phyloP scores from a whole-genome alignment of 2,329 filamentous ascomycete genomes.

The Clarireedia sp. region DNA sequence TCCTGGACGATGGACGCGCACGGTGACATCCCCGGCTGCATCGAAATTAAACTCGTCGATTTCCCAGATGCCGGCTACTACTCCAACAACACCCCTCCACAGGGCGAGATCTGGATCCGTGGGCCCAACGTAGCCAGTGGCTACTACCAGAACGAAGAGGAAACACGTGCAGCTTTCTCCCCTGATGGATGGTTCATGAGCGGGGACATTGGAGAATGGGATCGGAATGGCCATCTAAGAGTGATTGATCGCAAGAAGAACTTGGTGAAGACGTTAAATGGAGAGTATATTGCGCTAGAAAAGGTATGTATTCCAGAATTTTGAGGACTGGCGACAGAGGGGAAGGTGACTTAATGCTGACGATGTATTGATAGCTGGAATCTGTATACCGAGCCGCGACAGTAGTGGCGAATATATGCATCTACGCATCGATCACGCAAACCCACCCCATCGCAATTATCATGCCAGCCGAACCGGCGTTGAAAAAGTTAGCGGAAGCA shows the following conservation, averaged over 20 bases:
- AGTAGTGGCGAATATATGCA: constrained; percentile 75
- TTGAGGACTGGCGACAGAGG: too few relatives aligned
- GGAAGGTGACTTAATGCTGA: background rate
- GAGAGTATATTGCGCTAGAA: constrained; percentile 94
- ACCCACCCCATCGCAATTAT: constrained; percentile 76
- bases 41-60: constrained; percentile 88
- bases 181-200: constrained; percentile 82
- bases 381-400: constrained; percentile 73
- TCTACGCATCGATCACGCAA: constrained; percentile 69
- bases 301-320: constrained; percentile 38
- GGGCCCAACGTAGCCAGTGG: constrained; percentile 76
- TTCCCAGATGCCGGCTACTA: constrained; percentile 75
- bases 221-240: constrained; percentile 72
- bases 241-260: constrained; percentile 61
- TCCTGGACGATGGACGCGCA: constrained; percentile 71
- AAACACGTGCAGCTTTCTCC: constrained; percentile 64
- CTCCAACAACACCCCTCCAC: constrained; percentile 49
- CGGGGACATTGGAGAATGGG: constrained; percentile 75
- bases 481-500: constrained; percentile 4
- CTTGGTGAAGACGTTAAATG: constrained; percentile 58
- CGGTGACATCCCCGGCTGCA: constrained; percentile 64
- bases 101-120: constrained; percentile 70
- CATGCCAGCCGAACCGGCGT: constrained; percentile 36
- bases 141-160: constrained; percentile 66
- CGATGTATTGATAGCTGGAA: constrained; percentile 49